phyloP scores from a whole-genome alignment of 495 filamentous ascomycete genomes.

The Halenospora varia region DNA sequence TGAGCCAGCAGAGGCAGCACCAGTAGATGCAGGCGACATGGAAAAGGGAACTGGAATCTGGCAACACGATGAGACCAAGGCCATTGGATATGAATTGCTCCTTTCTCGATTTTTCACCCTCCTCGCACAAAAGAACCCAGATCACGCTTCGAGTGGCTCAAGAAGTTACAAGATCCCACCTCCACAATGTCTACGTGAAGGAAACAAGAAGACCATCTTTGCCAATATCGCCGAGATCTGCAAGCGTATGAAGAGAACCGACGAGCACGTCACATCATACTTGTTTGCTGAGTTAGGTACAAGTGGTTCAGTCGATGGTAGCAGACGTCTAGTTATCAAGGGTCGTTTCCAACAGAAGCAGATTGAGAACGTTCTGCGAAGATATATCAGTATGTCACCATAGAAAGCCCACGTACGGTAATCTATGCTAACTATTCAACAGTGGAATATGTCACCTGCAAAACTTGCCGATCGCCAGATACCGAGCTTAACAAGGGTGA shows the following conservation, averaged over 20 bases:
- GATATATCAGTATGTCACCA: constrained; percentile 78
- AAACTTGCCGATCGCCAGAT: constrained; percentile 90
- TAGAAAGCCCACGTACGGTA: neutral
- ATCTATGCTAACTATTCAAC: constrained; percentile 15
- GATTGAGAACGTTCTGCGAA: constrained; percentile 89
- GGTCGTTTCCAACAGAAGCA: constrained; percentile 98
- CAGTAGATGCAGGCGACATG: constrained; percentile 68
- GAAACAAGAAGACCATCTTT: constrained; percentile 99
- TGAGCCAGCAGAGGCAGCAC: constrained; percentile 41
- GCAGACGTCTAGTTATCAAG: constrained; percentile 92
- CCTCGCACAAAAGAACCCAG: constrained; percentile 88
- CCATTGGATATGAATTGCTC: constrained; percentile 79
- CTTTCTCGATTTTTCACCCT: constrained; percentile 89
- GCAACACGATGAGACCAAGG: constrained; percentile 69
- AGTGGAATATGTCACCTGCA: constrained; percentile 99
- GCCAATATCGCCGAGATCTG: constrained; percentile 91
- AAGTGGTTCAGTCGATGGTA: constrained; percentile 88
- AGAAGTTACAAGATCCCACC: constrained; percentile 98
- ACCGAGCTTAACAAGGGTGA: constrained; percentile 98
- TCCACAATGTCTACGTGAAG: constrained; percentile 98
- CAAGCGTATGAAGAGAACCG: constrained; percentile 88
- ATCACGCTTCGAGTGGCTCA: constrained; percentile 79
- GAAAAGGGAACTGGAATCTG: constrained; percentile 92
- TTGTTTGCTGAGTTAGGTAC: constrained; percentile 98
- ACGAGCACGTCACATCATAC: constrained; percentile 96